phyloP scores from a whole-genome alignment of 164 flowering plant genomes.

The Tinospora cordifolia region DNA sequence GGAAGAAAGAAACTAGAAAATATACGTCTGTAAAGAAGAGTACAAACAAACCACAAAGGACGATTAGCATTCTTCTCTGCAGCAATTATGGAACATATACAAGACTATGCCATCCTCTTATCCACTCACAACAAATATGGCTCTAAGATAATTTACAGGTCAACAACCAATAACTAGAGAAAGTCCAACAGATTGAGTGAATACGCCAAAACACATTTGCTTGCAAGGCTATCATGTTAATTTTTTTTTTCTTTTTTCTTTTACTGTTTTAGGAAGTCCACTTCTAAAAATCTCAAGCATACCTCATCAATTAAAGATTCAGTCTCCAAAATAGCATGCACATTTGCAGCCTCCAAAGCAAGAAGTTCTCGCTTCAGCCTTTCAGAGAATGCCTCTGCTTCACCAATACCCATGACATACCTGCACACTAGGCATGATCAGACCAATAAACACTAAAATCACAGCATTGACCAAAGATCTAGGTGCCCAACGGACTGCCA shows the following conservation, averaged over 20 bases:
- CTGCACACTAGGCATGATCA: slow-evolving; percentile 33
- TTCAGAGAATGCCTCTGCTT: slow-evolving; percentile 99
- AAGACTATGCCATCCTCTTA: too few relatives aligned
- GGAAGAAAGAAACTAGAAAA: too few relatives aligned
- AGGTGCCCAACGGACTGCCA: background rate
- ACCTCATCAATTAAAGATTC: slow-evolving; percentile 93
- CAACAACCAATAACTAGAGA: too few relatives aligned
- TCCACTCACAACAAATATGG: too few relatives aligned
- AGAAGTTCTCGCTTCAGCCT: slow-evolving; percentile 94
- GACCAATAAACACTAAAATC: background rate
- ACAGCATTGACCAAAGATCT: background rate
- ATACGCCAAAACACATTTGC: background rate
- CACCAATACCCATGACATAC: slow-evolving; percentile 98
- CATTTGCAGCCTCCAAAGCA: slow-evolving; percentile 99
- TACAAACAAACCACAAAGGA: too few relatives aligned
- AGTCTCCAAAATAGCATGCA: slow-evolving; percentile 94
- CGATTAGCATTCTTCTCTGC: too few relatives aligned
- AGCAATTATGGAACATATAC: too few relatives aligned
- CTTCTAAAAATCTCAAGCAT: slow-evolving; percentile 1
- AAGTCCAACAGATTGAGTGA: background rate
- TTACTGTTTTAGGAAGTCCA: too few relatives aligned
- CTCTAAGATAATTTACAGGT: too few relatives aligned
- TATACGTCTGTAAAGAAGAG: too few relatives aligned
- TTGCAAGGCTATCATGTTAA: background rate
- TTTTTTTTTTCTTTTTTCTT: too few relatives aligned